These are phyloP conservation scores for Didymella pinodella DNA, from an alignment of 2,329 filamentous ascomycete species.

Conservation along the genomic window DNA sequence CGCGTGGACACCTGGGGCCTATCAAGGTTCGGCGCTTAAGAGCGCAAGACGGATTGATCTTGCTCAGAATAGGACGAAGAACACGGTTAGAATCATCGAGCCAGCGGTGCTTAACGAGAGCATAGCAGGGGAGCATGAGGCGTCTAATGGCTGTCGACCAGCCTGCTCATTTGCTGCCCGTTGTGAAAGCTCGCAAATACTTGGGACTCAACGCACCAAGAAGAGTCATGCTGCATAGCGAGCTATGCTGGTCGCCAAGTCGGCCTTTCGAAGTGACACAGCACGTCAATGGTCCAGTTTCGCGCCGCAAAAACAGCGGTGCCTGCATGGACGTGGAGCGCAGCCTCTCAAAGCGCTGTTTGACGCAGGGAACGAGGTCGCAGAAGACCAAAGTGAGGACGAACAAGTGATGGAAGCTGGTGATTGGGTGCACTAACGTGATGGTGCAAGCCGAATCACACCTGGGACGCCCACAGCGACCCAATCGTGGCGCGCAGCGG, in stretches of 20 bases:
- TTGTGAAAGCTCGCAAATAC: constrained; percentile 36
- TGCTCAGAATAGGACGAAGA: constrained; percentile 49
- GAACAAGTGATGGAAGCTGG: constrained; percentile 17
- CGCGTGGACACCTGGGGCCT: constrained; percentile 42
- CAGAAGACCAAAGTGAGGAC: constrained; percentile 32
- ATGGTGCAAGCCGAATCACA: constrained; percentile 25
- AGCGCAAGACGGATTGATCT: constrained; percentile 43
- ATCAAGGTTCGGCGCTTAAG: constrained; percentile 51
- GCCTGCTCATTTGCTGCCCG: constrained; percentile 40
- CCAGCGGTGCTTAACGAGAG: constrained; percentile 37
- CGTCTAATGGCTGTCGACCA: constrained; percentile 45
- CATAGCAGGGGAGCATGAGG: constrained; percentile 39
- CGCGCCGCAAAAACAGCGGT: constrained; percentile 43
- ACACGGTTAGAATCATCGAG: constrained; percentile 37
- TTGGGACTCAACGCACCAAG: constrained; percentile 41
- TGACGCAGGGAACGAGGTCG: constrained; percentile 34
- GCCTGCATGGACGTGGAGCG: constrained; percentile 44
- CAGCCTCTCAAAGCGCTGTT: constrained; percentile 39
- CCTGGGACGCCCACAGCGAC: constrained; percentile 13
- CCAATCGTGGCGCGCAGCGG: constrained; percentile 19
- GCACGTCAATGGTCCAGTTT: constrained; percentile 43
- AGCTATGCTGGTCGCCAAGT: constrained; percentile 41
- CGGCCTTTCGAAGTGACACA: constrained; percentile 37
- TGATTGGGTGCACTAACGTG: constrained; percentile 31
- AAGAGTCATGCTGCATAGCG: constrained; percentile 33